Evolutionary conservation across 169 alveolate genomes (phyloP).

Genomic region (Plasmodium ovale): DNA sequence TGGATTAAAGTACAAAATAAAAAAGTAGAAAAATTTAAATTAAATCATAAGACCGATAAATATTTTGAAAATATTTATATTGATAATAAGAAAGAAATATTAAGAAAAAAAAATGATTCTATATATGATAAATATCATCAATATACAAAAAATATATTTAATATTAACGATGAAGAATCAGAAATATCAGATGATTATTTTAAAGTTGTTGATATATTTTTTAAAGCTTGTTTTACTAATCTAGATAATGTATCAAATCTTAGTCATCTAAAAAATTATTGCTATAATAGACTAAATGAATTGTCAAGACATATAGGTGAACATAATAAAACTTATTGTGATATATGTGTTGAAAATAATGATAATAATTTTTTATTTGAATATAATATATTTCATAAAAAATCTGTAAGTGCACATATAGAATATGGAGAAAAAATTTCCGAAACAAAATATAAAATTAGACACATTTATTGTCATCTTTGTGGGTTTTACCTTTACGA

Average conservation of each 20-base stretch:
- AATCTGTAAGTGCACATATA: slow-evolving; percentile 36
- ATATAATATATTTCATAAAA: slow-evolving; percentile 64
- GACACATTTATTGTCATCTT: slow-evolving; percentile 75
- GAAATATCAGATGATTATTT: slow-evolving; percentile 67
- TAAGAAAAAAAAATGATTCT: slow-evolving; percentile 75
- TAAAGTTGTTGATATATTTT: slow-evolving; percentile 64
- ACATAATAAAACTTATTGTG: slow-evolving; percentile 74
- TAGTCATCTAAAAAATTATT: slow-evolving; percentile 32
- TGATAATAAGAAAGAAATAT: slow-evolving; percentile 19
- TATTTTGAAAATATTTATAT: slow-evolving; percentile 49
- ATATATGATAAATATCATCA: slow-evolving; percentile 77
- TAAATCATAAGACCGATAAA: slow-evolving; percentile 39
- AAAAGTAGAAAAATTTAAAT: slow-evolving; percentile 67
- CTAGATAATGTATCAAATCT: slow-evolving; percentile 47
- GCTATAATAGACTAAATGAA: slow-evolving; percentile 44
- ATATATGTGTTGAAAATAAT: slow-evolving; percentile 67
- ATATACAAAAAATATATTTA: slow-evolving; percentile 15
- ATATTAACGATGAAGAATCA: slow-evolving; percentile 52
- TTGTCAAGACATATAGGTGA: slow-evolving; percentile 55
- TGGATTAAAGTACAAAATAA: slow-evolving; percentile 41
- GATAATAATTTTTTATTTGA: slow-evolving; percentile 70
- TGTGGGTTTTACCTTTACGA: slow-evolving; percentile 64
- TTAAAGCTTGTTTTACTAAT: slow-evolving; percentile 64
- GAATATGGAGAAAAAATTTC: slow-evolving; percentile 67
- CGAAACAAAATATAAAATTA: slow-evolving; percentile 54